These are phyloP conservation scores for Coprinopsis marcescibilis DNA, from an alignment of 768 basidiomycete genomes.

Conservation along the genomic window DNA sequence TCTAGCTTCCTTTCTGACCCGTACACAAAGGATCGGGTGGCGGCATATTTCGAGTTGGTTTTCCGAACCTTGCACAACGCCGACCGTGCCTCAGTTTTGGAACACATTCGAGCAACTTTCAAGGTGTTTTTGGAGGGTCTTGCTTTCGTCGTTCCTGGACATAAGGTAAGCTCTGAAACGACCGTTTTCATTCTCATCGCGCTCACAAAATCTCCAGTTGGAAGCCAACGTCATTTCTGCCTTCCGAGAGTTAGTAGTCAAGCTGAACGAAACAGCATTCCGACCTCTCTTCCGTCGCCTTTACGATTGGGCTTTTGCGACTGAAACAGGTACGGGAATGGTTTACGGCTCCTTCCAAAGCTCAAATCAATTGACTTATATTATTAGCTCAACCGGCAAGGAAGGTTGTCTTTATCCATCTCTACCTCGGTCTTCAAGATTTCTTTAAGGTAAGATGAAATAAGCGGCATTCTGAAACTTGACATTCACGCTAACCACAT, in stretches of 20 bases:
- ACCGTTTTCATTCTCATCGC: not conserved
- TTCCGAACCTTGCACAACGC: slow-evolving; percentile 60
- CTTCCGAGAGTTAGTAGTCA: slow-evolving; percentile 86
- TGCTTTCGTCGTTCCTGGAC: slow-evolving; percentile 39
- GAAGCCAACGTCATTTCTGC: slow-evolving; percentile 54
- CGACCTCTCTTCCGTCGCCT: slow-evolving; percentile 84
- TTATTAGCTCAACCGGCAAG: too few relatives aligned
- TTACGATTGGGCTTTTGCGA: slow-evolving; percentile 91
- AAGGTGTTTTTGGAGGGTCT: slow-evolving; percentile 77
- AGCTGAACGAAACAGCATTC: slow-evolving; percentile 90
- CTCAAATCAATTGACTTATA: too few relatives aligned
- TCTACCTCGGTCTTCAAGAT: slow-evolving; percentile 69
- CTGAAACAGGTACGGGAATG: slow-evolving; percentile 44
- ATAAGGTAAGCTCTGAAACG: slow-evolving; percentile 8
- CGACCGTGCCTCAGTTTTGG: slow-evolving; percentile 55
- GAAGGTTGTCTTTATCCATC: slow-evolving; percentile 67
- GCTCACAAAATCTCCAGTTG: slow-evolving; percentile 30
- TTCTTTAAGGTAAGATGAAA: slow-evolving; percentile 72
- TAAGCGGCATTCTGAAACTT: too few relatives aligned
- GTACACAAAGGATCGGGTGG: slow-evolving; percentile 25
- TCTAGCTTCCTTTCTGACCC: not conserved
- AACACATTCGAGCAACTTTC: slow-evolving; percentile 63
- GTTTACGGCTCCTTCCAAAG: too few relatives aligned
- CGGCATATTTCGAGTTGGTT: slow-evolving; percentile 65
- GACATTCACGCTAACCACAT: not conserved